phyloP scores from a whole-genome alignment of 2,329 filamentous ascomycete species.

The Scopulariopsis brevicaulis region DNA sequence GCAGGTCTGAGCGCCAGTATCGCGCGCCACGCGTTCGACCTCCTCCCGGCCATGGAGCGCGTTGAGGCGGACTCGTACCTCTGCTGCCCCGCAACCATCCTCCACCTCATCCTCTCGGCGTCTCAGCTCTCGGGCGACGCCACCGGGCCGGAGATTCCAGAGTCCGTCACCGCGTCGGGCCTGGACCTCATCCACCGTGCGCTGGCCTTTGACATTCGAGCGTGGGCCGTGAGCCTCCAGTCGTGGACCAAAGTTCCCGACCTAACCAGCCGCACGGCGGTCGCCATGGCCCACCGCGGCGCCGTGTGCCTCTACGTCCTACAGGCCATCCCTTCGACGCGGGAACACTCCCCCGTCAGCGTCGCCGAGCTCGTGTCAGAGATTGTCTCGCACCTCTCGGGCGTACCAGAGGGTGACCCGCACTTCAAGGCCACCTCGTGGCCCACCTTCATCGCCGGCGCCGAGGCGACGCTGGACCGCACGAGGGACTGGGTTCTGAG shows the following conservation, averaged over 20 bases:
- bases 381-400: slow-evolving; percentile 36
- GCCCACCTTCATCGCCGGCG: slow-evolving; percentile 46
- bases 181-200: slow-evolving; percentile 27
- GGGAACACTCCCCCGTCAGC: slow-evolving; percentile 23
- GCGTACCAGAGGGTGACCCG: slow-evolving; percentile 33
- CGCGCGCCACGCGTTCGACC: slow-evolving; percentile 24
- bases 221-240: slow-evolving; percentile 27
- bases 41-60: slow-evolving; percentile 26
- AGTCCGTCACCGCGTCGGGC: slow-evolving; percentile 21
- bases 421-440: slow-evolving; percentile 50
- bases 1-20: slow-evolving; percentile 24
- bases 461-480: slow-evolving; percentile 34
- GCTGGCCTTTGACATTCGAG: slow-evolving; percentile 26
- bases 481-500: slow-evolving; percentile 40
- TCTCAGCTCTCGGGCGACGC: slow-evolving; percentile 29
- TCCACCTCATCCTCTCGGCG: slow-evolving; percentile 31
- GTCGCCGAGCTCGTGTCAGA: slow-evolving; percentile 33
- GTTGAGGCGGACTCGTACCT: slow-evolving; percentile 30
- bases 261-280: slow-evolving; percentile 27
- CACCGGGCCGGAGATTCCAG: slow-evolving; percentile 17
- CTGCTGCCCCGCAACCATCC: slow-evolving; percentile 27
- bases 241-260: slow-evolving; percentile 22
- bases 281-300: slow-evolving; percentile 33
- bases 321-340: slow-evolving; percentile 26
- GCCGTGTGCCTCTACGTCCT: slow-evolving; percentile 35